These are phyloP conservation scores for thale cress (Arabidopsis thaliana) DNA, from an alignment of 345 rosid species.

Conservation along the genomic window TAIR10.1 NC_003070.9:7030501-7031000, in stretches of 20 bases:
- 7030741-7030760: constrained; percentile 89
- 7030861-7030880: constrained; percentile 63
- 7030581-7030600: constrained; percentile 80
- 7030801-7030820: constrained; percentile 77
- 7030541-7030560: constrained; percentile 73
- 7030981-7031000: constrained; percentile 75
- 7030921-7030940: constrained; percentile 79
- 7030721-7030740: constrained; percentile 93
- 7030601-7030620: constrained; percentile 85
- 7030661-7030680: constrained; percentile 78
- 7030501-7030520: constrained; percentile 67
- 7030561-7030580: constrained; percentile 88
- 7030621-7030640: constrained; percentile 86
- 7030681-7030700: constrained; percentile 85
- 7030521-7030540: constrained; percentile 76
- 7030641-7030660: constrained; percentile 85
- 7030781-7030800: constrained; percentile 77
- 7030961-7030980: constrained; percentile 72
- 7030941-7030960: constrained; percentile 72
- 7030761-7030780: constrained; percentile 64
- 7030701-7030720: constrained; percentile 84
- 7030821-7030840: constrained; percentile 63
- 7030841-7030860: constrained; percentile 74
- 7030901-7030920: constrained; percentile 73
- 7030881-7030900: constrained; percentile 76